A percentile compares a stretch with the other conserved stretches of the same genome.
Evolutionary conservation across 495 filamentous ascomycete genomes (phyloP).

Genomic region (Bryoglossum gracile): DNA sequence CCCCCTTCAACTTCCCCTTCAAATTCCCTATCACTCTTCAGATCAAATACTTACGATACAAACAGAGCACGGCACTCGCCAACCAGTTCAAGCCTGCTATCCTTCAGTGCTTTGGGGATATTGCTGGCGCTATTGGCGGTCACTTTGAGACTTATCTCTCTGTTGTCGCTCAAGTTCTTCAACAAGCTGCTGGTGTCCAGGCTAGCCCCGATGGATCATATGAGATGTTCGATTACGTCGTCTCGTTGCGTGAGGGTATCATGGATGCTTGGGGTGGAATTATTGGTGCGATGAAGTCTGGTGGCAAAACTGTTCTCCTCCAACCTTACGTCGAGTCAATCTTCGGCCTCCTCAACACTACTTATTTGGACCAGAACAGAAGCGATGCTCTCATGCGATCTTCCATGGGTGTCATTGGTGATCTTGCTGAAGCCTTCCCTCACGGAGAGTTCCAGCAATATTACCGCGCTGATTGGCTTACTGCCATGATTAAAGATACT

Average conservation of each 20-base stretch:
- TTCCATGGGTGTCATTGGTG: conserved; percentile 93
- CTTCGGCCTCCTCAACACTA: conserved; percentile 77
- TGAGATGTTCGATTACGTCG: conserved; percentile 93
- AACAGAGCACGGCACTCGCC: conserved; percentile 60
- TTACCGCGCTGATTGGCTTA: conserved; percentile 89
- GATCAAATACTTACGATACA: conserved; percentile 24
- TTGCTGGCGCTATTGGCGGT: conserved; percentile 88
- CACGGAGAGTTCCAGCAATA: conserved; percentile 74
- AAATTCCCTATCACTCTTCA: too few species aligned
- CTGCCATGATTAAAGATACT: conserved; percentile 76
- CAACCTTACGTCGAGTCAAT: conserved; percentile 76
- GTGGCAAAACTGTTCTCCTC: conserved; percentile 67
- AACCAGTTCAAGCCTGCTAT: conserved; percentile 99
- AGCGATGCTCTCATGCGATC: conserved; percentile 88
- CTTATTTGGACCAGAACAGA: conserved; percentile 73
- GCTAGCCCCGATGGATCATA: conserved; percentile 65
- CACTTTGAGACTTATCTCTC: conserved; percentile 88
- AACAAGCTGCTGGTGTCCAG: conserved; percentile 75
- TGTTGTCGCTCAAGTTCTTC: conserved; percentile 86
- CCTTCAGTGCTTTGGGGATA: conserved; percentile 95
- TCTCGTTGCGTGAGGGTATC: conserved; percentile 90
- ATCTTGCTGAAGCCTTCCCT: conserved; percentile 89
- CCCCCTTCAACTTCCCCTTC: background rate
- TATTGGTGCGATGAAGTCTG: conserved; percentile 82
- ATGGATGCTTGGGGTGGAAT: conserved; percentile 99